Evolutionary conservation across 768 basidiomycete genomes (phyloP).

Genomic region (Auricularia cornea): DNA sequence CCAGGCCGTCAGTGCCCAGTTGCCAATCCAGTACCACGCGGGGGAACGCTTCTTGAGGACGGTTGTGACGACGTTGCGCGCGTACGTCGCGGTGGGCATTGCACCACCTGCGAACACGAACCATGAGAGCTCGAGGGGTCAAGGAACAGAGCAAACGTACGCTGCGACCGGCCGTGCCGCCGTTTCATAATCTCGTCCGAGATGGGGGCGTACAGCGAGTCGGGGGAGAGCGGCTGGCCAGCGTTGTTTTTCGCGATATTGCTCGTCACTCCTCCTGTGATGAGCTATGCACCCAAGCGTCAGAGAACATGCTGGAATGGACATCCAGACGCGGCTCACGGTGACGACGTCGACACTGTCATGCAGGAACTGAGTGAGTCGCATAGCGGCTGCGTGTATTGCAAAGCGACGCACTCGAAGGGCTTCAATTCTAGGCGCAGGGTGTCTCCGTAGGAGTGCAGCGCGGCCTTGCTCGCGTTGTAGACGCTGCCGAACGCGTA

Average conservation of each 20-base stretch:
- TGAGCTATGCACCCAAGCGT: neutral
- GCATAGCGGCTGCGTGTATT: too few relatives aligned
- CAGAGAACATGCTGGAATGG: neutral
- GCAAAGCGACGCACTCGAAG: constrained; percentile 22
- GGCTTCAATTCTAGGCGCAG: constrained; percentile 27
- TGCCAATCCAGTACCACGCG: neutral
- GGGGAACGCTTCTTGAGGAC: neutral
- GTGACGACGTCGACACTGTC: constrained; percentile 7
- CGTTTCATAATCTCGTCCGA: constrained; percentile 5
- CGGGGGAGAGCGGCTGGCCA: neutral
- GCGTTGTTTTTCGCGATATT: constrained; percentile 1
- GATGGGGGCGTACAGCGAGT: constrained; percentile 5
- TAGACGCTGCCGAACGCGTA: constrained; percentile 22
- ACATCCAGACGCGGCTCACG: neutral
- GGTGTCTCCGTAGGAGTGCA: constrained; percentile 23
- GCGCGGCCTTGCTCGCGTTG: constrained; percentile 27
- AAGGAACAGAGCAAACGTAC: neutral
- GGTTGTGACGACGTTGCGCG: constrained; percentile 4
- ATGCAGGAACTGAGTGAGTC: too few relatives aligned
- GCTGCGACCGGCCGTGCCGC: constrained; percentile 2
- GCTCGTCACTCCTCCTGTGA: constrained; percentile 7
- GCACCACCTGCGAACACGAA: neutral
- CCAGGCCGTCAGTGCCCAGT: neutral
- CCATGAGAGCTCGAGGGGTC: neutral
- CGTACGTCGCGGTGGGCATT: constrained; percentile 4